Evolutionary conservation across 331 rosid genomes (phyloP).

Genomic region (Quercus tomentella): DNA sequence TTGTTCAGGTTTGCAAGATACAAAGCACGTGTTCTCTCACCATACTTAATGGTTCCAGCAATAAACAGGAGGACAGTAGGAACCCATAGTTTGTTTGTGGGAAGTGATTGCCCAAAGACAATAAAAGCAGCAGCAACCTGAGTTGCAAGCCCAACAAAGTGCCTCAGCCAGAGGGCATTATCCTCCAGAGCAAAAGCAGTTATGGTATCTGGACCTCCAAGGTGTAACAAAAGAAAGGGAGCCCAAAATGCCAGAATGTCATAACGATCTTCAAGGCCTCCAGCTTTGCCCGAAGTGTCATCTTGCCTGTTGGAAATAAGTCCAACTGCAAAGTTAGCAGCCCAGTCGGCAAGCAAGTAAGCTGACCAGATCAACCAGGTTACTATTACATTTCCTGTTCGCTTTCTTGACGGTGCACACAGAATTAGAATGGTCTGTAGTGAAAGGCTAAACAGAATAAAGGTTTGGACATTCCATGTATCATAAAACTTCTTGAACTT

Average conservation of each 20-base stretch:
- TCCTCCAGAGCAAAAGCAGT: conserved; percentile 50
- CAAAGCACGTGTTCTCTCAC: background rate
- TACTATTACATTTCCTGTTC: background rate
- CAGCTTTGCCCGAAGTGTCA: background rate
- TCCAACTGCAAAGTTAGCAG: conserved; percentile 22
- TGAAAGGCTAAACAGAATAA: conserved; percentile 13
- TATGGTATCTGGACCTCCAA: conserved; percentile 57
- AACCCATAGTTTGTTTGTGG: background rate
- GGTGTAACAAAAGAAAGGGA: conserved; percentile 49
- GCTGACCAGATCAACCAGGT: conserved; percentile 17
- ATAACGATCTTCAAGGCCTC: rapidly evolving
- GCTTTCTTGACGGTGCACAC: conserved; percentile 20
- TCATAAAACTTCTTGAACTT: conserved; percentile 11
- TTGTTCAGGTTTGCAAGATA: background rate
- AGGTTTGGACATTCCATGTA: conserved; percentile 14
- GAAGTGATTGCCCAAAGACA: conserved; percentile 18
- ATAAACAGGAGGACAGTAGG: background rate
- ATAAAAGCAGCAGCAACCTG: conserved; percentile 21
- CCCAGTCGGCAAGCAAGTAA: conserved; percentile 36
- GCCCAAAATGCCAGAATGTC: conserved; percentile 41
- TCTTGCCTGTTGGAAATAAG: conserved; percentile 21
- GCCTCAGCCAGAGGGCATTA: conserved; percentile 54
- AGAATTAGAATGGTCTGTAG: conserved; percentile 21
- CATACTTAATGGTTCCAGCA: background rate
- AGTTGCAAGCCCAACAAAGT: conserved; percentile 38